Conservation (phyloP, 768 basidiomycete genomes). For the Serpula lacrymans region DNA sequence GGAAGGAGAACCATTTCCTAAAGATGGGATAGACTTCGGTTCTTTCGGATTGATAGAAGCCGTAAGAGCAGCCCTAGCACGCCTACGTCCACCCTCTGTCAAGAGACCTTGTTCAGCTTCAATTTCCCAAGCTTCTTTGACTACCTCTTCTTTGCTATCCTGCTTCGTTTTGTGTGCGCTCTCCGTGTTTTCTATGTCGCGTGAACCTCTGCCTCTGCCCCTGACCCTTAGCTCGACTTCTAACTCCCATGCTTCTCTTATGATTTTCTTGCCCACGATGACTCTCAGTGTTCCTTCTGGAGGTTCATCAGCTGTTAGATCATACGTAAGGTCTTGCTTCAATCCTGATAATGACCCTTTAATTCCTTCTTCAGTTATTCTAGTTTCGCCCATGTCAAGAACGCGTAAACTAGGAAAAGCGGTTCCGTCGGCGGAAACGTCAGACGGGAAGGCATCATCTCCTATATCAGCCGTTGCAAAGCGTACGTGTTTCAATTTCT, state of each 20-base stretch:
- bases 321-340: slow-evolving; percentile 51
- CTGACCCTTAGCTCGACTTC: slow-evolving; percentile 59
- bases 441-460: slow-evolving; percentile 52
- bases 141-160: slow-evolving; percentile 22
- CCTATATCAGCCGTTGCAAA: slow-evolving; percentile 56
- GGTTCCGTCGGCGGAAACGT: slow-evolving; percentile 13
- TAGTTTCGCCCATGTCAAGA: slow-evolving; percentile 67
- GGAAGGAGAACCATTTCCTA: slow-evolving; percentile 23
- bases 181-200: slow-evolving; percentile 1
- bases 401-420: slow-evolving; percentile 51
- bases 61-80: slow-evolving; percentile 57
- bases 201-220: slow-evolving; percentile 27
- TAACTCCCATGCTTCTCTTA: slow-evolving; percentile 79
- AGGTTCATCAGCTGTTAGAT: slow-evolving; percentile 52
- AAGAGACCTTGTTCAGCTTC: slow-evolving; percentile 73
- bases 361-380: slow-evolving; percentile 45
- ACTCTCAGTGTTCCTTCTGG: slow-evolving; percentile 51
- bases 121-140: slow-evolving; percentile 77
- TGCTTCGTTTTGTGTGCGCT: slow-evolving; percentile 1
- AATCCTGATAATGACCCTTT: slow-evolving; percentile 43
- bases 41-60: slow-evolving; percentile 19
- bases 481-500: slow-evolving; percentile 53
- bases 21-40: slow-evolving; percentile 13
- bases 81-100: slow-evolving; percentile 70
- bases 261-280: slow-evolving; percentile 64